Conservation (phyloP, 345 rosid genomes). For the Nasturtium officinale region DNA sequence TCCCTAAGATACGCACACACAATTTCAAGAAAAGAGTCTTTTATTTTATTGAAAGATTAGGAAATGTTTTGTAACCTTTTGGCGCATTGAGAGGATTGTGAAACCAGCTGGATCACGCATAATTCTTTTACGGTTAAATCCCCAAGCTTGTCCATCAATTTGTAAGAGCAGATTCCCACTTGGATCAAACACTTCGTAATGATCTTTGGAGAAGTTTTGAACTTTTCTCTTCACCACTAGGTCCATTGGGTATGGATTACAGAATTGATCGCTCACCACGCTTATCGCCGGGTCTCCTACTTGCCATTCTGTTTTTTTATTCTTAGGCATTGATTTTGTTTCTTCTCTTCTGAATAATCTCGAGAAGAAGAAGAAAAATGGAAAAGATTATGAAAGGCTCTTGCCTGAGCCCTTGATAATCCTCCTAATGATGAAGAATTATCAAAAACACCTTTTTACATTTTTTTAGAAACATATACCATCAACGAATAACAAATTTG, state of each 20-base stretch:
- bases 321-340: slow-evolving; percentile 37
- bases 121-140: slow-evolving; percentile 52
- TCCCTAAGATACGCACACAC: slow-evolving; percentile 38
- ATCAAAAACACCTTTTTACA: slow-evolving; percentile 30
- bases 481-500: slow-evolving; percentile 17
- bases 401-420: slow-evolving; percentile 38
- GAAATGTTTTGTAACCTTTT: slow-evolving; percentile 49
- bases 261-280: slow-evolving; percentile 60
- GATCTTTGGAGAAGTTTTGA: slow-evolving; percentile 48
- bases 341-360: not conserved
- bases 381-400: slow-evolving; percentile 39
- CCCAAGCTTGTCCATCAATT: slow-evolving; percentile 68
- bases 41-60: not conserved
- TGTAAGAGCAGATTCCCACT: slow-evolving; percentile 69
- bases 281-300: slow-evolving; percentile 49
- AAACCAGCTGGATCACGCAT: slow-evolving; percentile 73
- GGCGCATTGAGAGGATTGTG: slow-evolving; percentile 63
- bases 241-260: slow-evolving; percentile 64
- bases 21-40: slow-evolving; percentile 12
- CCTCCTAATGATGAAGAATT: slow-evolving; percentile 31
- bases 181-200: slow-evolving; percentile 55
- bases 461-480: slow-evolving; percentile 14
- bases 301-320: slow-evolving; percentile 42
- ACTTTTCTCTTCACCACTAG: slow-evolving; percentile 61
- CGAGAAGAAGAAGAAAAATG: slow-evolving; percentile 14